Percentiles rank a stretch among this genome's conserved stretches.
Evolutionary conservation across 306 rosid species (phyloP).

Genomic region (Fagus crenata): DNA sequence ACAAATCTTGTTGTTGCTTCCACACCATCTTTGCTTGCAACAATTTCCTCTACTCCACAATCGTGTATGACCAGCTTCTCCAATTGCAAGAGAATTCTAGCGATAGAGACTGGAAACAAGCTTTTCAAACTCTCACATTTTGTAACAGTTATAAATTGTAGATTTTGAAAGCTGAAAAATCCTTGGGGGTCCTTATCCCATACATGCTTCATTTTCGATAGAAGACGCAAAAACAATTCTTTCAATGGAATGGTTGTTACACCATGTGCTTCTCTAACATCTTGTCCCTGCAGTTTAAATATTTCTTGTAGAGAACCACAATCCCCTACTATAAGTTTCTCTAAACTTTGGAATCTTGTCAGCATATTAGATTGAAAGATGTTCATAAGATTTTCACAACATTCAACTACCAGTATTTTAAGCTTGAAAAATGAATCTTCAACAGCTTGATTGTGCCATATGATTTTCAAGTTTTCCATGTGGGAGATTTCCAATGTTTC

Average conservation of each 20-base stretch:
- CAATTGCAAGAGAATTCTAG: background rate
- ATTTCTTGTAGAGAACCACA: too few species aligned
- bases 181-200: too few species aligned
- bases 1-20: background rate
- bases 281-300: too few species aligned
- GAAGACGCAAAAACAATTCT: background rate
- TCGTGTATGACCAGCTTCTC: background rate
- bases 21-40: background rate
- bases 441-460: slow-evolving; percentile 10
- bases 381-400: too few species aligned
- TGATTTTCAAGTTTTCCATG: slow-evolving; percentile 5
- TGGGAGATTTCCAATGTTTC: background rate
- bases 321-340: too few species aligned
- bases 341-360: too few species aligned
- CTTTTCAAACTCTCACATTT: background rate
- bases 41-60: background rate
- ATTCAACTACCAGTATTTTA: too few species aligned
- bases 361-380: too few species aligned
- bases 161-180: background rate
- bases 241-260: slow-evolving; percentile 6
- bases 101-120: slow-evolving; percentile 29
- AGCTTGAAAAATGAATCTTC: too few species aligned
- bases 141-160: background rate
- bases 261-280: too few species aligned
- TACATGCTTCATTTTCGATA: too few species aligned